Base-by-base conservation (phyloP, 192 early-diverging fungal species). In the Gigaspora rosea region DNA sequence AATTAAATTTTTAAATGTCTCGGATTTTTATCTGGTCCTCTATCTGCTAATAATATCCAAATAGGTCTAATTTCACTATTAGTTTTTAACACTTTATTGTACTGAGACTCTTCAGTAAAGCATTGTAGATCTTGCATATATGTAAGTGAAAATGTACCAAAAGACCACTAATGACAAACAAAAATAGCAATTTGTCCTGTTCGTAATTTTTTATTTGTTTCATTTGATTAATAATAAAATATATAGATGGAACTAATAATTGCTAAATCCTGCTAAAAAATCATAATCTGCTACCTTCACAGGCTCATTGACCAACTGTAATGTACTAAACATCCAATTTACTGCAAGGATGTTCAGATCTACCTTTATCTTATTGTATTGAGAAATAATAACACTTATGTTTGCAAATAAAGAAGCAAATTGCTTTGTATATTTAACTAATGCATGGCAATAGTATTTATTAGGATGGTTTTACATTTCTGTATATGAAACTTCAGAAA, bases 1-100 rank as follows among this genome's bases (percentile, higher is more conserved):
- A n/a, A n/a, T n/a, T n/a, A n/a, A n/a, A n/a, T n/a, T 66, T 66
- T 66, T 66, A 66, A 36, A 66, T 66, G 64, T 66, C 64, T 66
- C 10, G 64, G 35, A 66, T 66, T 66, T 66, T 66, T 3, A 36
- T 66, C 64, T 46, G 64, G 64, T 11, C 36, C 64, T 66, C 64
- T 35, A 47, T 66, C 36, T 15, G 36, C 64, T 15, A 66, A 47
- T 46, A 66, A 66, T 8, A 66, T 36, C 15, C 64, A 66, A 16
- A 66, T 66, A 11, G 41, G 64, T 66, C 64, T 0, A 66, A 66
- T 47, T 36, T 32, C 12, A 3, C 41, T 18, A 8, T 66, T 66
- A 36, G 11, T 36, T 66, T 35, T 66, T 4, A 66, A 36, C 1
- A 47, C 35, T 16, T 47, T 8, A 4, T 46, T 36, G n/a, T 46